These are phyloP conservation scores for Neonectria punicea DNA, from an alignment of 2,329 filamentous ascomycete genomes.

Conservation along the genomic window DNA sequence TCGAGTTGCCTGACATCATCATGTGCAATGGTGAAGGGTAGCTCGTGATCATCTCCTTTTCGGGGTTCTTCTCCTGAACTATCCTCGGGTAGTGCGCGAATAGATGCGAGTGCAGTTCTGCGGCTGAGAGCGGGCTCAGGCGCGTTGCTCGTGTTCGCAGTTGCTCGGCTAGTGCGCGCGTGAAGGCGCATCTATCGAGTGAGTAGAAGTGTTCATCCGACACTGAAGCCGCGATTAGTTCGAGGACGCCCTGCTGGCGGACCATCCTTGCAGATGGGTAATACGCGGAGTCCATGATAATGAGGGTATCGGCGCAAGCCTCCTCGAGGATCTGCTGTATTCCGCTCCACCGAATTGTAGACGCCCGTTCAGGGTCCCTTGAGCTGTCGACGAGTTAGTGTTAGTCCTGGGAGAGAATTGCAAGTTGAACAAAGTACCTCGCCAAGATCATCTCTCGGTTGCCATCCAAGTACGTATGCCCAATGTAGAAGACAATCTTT, in stretches of 20 bases:
- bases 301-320: conserved; percentile 64
- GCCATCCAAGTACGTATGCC: conserved; percentile 63
- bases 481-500: conserved; percentile 69
- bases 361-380: conserved; percentile 55
- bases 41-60: conserved; percentile 58
- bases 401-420: neutral
- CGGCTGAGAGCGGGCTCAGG: conserved; percentile 59
- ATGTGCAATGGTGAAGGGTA: conserved; percentile 66
- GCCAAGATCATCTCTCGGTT: conserved; percentile 68
- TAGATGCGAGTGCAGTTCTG: conserved; percentile 65
- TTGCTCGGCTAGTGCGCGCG: conserved; percentile 60
- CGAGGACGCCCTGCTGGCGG: conserved; percentile 64
- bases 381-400: conserved; percentile 54
- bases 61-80: conserved; percentile 60
- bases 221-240: conserved; percentile 65
- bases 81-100: conserved; percentile 63
- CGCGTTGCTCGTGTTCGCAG: conserved; percentile 60
- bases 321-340: conserved; percentile 68
- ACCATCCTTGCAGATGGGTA: conserved; percentile 64
- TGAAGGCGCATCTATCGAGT: conserved; percentile 64
- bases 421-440: conserved; percentile 53
- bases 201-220: conserved; percentile 61
- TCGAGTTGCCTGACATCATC: conserved; percentile 64
- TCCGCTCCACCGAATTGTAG: conserved; percentile 64
- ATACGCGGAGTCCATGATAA: conserved; percentile 69